These are phyloP conservation scores for Candida fluviatilis DNA, from an alignment of 805 yeast species.

Conservation along the genomic window DNA sequence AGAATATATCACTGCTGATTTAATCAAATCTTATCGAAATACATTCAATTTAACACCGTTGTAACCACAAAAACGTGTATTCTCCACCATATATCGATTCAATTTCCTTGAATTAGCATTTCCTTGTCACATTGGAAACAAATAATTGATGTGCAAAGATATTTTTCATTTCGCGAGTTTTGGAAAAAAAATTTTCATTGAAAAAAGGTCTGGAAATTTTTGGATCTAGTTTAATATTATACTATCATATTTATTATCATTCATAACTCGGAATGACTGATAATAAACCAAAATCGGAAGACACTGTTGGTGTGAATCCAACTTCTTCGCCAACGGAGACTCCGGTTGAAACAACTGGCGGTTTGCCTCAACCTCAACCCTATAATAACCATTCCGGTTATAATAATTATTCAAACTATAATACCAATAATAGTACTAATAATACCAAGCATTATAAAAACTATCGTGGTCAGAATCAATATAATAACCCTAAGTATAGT, in stretches of 20 bases:
- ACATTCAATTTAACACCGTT: too few relatives aligned
- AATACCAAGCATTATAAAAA: slow-evolving; percentile 7
- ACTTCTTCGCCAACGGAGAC: slow-evolving; percentile 1
- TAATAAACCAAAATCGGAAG: slow-evolving; percentile 11
- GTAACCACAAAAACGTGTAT: too few relatives aligned
- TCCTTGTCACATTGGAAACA: neutral
- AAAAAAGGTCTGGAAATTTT: slow-evolving; percentile 1
- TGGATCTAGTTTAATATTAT: neutral
- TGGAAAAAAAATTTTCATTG: slow-evolving; percentile 6
- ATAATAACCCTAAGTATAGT: slow-evolving; percentile 5
- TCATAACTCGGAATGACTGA: slow-evolving; percentile 12
- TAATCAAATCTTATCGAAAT: too few relatives aligned
- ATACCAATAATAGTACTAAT: slow-evolving; percentile 3
- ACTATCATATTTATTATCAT: slow-evolving; percentile 5
- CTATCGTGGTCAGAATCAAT: slow-evolving; percentile 6
- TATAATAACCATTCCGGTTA: slow-evolving; percentile 6
- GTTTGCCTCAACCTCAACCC: slow-evolving; percentile 4
- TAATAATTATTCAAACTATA: slow-evolving; percentile 6
- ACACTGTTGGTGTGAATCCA: slow-evolving; percentile 6
- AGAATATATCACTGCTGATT: too few relatives aligned
- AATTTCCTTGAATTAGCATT: neutral
- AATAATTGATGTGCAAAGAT: neutral
- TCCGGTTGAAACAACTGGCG: slow-evolving; percentile 3
- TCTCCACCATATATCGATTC: neutral
- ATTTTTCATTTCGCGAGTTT: neutral